A percentile compares a stretch with the other conserved stretches of the same genome.
Evolutionary conservation across 805 yeast species (phyloP).

Genomic region (Wickerhamiella occidentalis): DNA sequence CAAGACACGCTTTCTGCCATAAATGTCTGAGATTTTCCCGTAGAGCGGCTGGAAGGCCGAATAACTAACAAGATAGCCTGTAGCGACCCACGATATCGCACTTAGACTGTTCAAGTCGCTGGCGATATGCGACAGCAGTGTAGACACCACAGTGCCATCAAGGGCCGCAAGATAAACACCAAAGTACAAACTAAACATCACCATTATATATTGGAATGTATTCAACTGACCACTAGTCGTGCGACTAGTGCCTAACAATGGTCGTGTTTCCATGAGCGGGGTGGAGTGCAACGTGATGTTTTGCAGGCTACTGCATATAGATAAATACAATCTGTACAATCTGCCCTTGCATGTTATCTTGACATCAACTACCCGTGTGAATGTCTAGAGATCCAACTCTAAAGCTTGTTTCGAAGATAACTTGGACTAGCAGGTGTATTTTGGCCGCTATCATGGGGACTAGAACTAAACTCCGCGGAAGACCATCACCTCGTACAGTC

Average conservation of each 20-base stretch:
- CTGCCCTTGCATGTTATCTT: not conserved
- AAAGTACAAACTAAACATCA: constrained; percentile 23
- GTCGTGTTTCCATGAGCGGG: constrained; percentile 3
- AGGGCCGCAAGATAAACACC: constrained; percentile 39
- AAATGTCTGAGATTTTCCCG: constrained; percentile 57
- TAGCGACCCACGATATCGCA: constrained; percentile 56
- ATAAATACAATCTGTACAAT: not conserved
- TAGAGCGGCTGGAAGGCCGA: constrained; percentile 66
- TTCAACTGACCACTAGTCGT: not conserved
- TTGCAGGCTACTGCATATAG: constrained; percentile 1
- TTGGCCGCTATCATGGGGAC: no score
- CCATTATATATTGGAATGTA: constrained; percentile 6
- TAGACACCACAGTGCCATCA: constrained; percentile 50
- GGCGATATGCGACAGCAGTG: constrained; percentile 47
- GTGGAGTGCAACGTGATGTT: not conserved
- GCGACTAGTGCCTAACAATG: not conserved
- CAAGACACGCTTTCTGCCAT: constrained; percentile 32
- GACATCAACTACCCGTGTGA: no score
- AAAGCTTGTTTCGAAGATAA: no score
- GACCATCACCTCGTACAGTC: no score
- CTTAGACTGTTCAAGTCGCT: constrained; percentile 43
- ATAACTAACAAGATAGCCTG: constrained; percentile 54
- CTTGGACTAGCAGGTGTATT: no score
- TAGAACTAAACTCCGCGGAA: not conserved
- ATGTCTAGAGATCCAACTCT: no score